Conservation (phyloP, 2,329 filamentous ascomycete species). For the Aspergillus tamarii region DNA sequence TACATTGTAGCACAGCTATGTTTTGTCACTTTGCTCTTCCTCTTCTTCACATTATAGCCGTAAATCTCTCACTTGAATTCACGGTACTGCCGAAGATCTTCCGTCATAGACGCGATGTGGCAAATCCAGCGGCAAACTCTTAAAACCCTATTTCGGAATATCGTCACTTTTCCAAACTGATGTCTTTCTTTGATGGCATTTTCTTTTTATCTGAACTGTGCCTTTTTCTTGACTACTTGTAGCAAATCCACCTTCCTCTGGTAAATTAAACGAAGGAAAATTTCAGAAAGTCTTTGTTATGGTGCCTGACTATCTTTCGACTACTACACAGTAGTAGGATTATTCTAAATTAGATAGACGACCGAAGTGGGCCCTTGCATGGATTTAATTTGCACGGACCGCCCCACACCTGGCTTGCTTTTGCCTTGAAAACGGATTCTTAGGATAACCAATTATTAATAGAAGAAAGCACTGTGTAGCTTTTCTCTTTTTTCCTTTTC, state of each 20-base stretch:
- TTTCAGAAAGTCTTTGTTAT: background rate
- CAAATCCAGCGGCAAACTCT: background rate
- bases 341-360: background rate
- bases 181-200: background rate
- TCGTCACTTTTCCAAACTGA: background rate
- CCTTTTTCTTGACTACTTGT: background rate
- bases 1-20: background rate
- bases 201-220: background rate
- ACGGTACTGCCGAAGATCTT: background rate
- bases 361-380: background rate
- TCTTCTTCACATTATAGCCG: background rate
- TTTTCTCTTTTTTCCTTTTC: background rate
- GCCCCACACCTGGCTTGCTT: background rate
- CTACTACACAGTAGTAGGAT: too few species aligned
- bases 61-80: background rate
- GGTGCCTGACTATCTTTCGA: background rate
- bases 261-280: background rate
- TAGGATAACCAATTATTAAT: background rate
- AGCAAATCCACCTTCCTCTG: background rate
- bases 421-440: background rate
- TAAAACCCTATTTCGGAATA: background rate
- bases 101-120: background rate
- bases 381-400: background rate
- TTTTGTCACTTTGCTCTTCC: background rate
- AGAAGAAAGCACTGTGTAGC: background rate